A percentile compares a stretch with the other conserved stretches of the same genome.
phyloP scores from a whole-genome alignment of 164 flowering plant species.

The Santalum album region DNA sequence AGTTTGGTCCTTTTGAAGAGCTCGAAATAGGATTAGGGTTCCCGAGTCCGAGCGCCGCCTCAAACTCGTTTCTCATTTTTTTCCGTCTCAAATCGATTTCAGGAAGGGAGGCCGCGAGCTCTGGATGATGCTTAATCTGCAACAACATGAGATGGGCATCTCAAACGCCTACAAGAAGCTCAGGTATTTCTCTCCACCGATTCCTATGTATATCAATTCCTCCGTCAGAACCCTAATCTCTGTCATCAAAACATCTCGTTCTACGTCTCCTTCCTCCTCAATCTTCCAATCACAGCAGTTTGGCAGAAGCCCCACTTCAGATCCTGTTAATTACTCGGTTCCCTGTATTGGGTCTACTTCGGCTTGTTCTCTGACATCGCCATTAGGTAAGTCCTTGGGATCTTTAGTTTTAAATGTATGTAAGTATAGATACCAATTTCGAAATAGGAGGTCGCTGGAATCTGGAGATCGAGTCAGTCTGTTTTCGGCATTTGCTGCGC shows the following conservation, averaged over 20 bases:
- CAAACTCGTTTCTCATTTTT: no score
- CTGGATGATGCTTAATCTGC: no score
- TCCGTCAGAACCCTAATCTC: conserved; percentile 13
- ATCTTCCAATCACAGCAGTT: neutral
- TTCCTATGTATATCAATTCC: neutral
- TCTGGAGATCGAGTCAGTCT: no score
- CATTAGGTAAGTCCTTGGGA: neutral
- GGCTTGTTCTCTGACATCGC: neutral
- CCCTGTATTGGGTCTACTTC: conserved; percentile 5
- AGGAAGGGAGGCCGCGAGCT: no score
- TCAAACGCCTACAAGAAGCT: conserved; percentile 5
- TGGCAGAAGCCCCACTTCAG: conserved; percentile 1
- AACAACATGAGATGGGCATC: neutral
- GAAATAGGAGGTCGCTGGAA: neutral
- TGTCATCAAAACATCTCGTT: neutral
- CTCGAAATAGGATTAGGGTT: no score
- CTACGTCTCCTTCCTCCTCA: neutral
- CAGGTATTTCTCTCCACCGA: neutral
- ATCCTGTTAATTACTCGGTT: neutral
- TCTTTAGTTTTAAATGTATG: neutral
- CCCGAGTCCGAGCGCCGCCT: no score
- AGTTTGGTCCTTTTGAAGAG: no score
- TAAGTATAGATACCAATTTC: neutral
- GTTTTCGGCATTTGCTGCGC: conserved; percentile 11
- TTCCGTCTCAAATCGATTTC: no score